These are phyloP conservation scores for Nectriaceae sp. DNA, from an alignment of 2,329 filamentous ascomycete species.

Conservation along the genomic window DNA sequence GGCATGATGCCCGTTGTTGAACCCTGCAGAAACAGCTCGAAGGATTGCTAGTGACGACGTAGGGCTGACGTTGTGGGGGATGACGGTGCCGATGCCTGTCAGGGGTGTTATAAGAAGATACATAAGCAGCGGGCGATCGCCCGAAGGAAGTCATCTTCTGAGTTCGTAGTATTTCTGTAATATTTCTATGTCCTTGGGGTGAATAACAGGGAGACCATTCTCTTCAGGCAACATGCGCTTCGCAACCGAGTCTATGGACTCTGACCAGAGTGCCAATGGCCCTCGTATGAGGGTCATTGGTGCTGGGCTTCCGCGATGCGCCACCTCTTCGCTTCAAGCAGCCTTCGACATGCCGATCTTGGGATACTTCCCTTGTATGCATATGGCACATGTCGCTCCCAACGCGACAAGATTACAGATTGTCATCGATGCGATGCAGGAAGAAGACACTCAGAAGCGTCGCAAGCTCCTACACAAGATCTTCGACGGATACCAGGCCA, in stretches of 20 bases:
- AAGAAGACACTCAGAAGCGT: constrained; percentile 25
- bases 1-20: too few relatives aligned
- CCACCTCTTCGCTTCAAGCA: constrained; percentile 35
- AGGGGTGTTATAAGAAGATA: too few relatives aligned
- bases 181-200: too few relatives aligned
- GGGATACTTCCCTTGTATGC: constrained; percentile 31
- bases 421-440: constrained; percentile 27
- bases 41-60: too few relatives aligned
- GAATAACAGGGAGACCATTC: too few relatives aligned
- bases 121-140: too few relatives aligned
- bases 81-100: too few relatives aligned
- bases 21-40: too few relatives aligned
- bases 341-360: constrained; percentile 31
- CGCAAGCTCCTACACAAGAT: constrained; percentile 30
- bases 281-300: constrained; percentile 27
- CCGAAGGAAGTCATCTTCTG: too few relatives aligned
- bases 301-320: constrained; percentile 34
- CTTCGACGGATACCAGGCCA: constrained; percentile 30
- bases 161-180: too few relatives aligned
- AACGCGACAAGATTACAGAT: constrained; percentile 24
- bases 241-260: constrained; percentile 14
- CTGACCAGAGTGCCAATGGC: constrained; percentile 14
- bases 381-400: constrained; percentile 30
- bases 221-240: constrained; percentile 26
- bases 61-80: too few relatives aligned